These are phyloP conservation scores for Butyriboletus loyo DNA, from an alignment of 768 basidiomycete species.

Conservation along the genomic window DNA sequence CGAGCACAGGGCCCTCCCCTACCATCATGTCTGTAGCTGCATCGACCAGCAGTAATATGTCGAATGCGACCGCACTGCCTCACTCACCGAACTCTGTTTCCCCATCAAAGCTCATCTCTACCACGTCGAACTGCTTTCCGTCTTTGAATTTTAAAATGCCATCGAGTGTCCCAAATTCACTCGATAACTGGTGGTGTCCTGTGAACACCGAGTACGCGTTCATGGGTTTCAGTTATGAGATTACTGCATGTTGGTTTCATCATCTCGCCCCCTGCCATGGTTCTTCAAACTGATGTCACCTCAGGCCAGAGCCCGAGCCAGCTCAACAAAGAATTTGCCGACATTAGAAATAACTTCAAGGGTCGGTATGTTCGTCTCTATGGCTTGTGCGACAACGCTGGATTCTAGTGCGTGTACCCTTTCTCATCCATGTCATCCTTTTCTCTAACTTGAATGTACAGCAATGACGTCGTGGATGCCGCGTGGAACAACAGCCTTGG, in stretches of 20 bases:
- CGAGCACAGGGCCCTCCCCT: too few relatives aligned
- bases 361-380: conserved; percentile 62
- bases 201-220: conserved; percentile 66
- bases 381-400: conserved; percentile 37
- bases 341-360: conserved; percentile 57
- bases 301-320: conserved; percentile 56
- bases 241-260: conserved; percentile 53
- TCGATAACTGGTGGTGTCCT: conserved; percentile 64
- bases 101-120: neutral
- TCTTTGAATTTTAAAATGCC: conserved; percentile 55
- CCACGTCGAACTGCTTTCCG: conserved; percentile 36
- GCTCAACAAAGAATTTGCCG: conserved; percentile 53
- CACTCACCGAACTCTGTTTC: neutral
- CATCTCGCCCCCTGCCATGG: neutral
- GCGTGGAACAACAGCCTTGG: conserved; percentile 66
- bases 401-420: conserved; percentile 35
- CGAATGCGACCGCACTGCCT: neutral
- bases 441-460: conserved; percentile 17
- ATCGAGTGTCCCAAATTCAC: conserved; percentile 39
- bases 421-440: conserved; percentile 3
- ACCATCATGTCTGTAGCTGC: neutral
- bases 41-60: too few relatives aligned
- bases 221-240: conserved; percentile 74
- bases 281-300: neutral
- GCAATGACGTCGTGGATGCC: conserved; percentile 61